Evolutionary conservation across 1,284 basidiomycete species (phyloP), one percentile per base, ranked within the genome.

Genomic region (Cutaneotrichosporon sp.): DNA sequence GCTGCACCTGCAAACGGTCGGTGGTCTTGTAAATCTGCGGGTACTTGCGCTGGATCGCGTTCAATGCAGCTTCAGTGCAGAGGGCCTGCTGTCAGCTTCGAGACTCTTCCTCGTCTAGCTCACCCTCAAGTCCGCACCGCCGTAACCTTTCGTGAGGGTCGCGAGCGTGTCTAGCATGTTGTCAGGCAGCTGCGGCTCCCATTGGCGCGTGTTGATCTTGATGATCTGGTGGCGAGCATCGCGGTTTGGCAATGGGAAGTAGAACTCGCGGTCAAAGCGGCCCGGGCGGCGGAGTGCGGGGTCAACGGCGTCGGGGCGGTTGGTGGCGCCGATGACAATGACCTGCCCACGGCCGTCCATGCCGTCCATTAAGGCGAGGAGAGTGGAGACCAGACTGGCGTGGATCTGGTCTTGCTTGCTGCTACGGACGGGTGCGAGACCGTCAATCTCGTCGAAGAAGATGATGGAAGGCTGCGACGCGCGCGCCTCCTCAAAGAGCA

Each of bases 401-500:
- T 99, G 97, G 59, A 99, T 98, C 80, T 99, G 97, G 76, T 99
- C 97, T 75, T 99, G 97, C 77, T 98, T 98, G 53, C 92, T 93
- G 51, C 93, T 97, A 38, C 97, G 89, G 1, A 99, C 97, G 0
- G 97, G 97, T 18, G 97, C 97, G 14, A 99, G 87, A 64, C 82
- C 95, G 73, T 99, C 97, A 69, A 99, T 99, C 81, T 99, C 97
- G 75, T 99, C 97, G 89, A 99, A 98, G 82, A 99, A 99, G 76
- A 99, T 99, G 72, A 99, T 99, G 67, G 89, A 91, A 0, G 97
- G 97, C 74, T 99, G 95, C 56, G 87, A 89, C 59, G 89, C 89
- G 49, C 89, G 86, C 1, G 97, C 97, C 81, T 99, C 97, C 69
- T 99, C 95, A 76, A 99, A 99, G 10, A 99, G 84, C 56, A 99